Evolutionary conservation across 495 filamentous ascomycete species (phyloP), one percentile per base, ranked within the genome.

Genomic region (Hypoxylon fragiforme): DNA sequence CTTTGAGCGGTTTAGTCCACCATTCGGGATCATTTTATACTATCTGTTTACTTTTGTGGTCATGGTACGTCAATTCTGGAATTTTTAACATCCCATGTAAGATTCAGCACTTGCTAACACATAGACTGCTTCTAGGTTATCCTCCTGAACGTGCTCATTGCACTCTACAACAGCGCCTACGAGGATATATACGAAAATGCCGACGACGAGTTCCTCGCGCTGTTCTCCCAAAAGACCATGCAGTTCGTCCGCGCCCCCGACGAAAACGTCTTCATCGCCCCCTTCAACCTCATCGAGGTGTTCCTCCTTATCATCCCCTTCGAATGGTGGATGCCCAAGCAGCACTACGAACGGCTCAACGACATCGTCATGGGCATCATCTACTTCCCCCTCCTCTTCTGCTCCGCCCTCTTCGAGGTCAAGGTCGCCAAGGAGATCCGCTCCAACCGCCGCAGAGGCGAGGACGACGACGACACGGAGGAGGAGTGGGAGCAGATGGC

Each of bases 21-120:
- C 91, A 0, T 96, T 94, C 63, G 91, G 91, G 2, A 81, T 92
- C 14, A 87, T 94, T 5, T 82, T 96, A 7, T 96, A 97, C 69
- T 97, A 98, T 69, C 79, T 95, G 45, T 98, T 95, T 67, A 95
- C 90, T 18, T 98, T 98, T 63, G 81, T 97, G n/a, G 85, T 98
- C 24, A 96, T 96, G 89, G 91, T 37, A 37, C n/a, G 34, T 18
- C 31, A 3, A 34, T 34, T n/a, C 3, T 34, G 31, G 5, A n/a
- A 34, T 7, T 2, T 34, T 2, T 6, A 12, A n/a, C n/a, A n/a
- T n/a, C n/a, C n/a, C n/a, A n/a, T n/a, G n/a, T n/a, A n/a, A n/a
- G n/a, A 28, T 28, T 34, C 12, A 34, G 13, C 15, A 5, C 4
- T n/a, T 18, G 14, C 34, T 37, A 18, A 37, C 14, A 16, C 18